Evolutionary conservation across 2,329 filamentous ascomycete species (phyloP), one percentile per base, ranked within the genome.

Genomic region (Penicillium sp.): DNA sequence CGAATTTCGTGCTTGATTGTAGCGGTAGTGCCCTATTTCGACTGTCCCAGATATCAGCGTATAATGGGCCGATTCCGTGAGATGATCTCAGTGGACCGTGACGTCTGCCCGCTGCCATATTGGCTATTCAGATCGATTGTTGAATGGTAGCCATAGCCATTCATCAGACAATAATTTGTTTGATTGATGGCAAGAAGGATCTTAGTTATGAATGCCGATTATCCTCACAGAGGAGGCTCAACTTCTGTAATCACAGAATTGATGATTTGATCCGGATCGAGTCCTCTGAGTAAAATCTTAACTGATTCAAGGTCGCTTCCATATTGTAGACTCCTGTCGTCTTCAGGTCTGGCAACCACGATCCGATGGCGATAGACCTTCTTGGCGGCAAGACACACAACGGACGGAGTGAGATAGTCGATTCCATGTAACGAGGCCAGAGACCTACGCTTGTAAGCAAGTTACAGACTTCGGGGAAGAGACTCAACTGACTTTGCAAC

Each of bases 311-410:
- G 63, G 53, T 88, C 85, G 70, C 93, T 97, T 0, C 94, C 94
- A 85, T 95, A 99, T 70, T 96, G 90, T 77, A 96, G 82, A 69
- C 91, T 97, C 48, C 91, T 81, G 75, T 97, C 94, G 57, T 85
- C 83, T 60, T 84, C 81, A 1, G 90, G 81, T 1, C 75, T 73
- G 0, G 88, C 84, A 55, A 97, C 81, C 14, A 83, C 73, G 30
- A 99, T 85, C 8, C 91, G 86, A 74, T 99, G 94, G 18, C 88
- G 80, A 68, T 96, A 99, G 23, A 96, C 83, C 75, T 97, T 97
- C 59, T 84, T 84, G 1, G 88, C 86, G 5, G 94, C 94, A 47
- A 99, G 79, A 7, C 81, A 84, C 20, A 97, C 87, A 24, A 97
- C 81, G 1, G 90, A 89, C 0, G 94, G 93, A 0, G 92, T 91